phyloP scores from a whole-genome alignment of 495 filamentous ascomycete genomes.

The Neurospora cerealis region DNA sequence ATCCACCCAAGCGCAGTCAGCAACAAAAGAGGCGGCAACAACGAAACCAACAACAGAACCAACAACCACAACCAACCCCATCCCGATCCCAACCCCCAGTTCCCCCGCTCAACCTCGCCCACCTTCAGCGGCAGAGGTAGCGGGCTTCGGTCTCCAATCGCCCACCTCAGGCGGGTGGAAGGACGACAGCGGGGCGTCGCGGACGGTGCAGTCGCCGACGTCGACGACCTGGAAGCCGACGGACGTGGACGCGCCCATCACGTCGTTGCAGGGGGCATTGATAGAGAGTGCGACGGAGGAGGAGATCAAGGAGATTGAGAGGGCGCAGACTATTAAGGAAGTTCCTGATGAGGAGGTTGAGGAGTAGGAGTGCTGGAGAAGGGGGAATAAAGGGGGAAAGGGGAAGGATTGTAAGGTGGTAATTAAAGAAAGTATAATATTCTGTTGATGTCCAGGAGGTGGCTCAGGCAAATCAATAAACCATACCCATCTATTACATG shows the following conservation, averaged over 20 bases:
- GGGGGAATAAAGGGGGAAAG: background rate
- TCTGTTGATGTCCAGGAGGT: background rate
- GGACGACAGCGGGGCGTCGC: constrained; percentile 3
- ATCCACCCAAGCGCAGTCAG: background rate
- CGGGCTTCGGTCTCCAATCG: constrained; percentile 22
- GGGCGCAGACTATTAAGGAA: constrained; percentile 29
- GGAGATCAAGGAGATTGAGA: constrained; percentile 31
- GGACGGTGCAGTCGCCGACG: constrained; percentile 34
- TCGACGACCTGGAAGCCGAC: constrained; percentile 35
- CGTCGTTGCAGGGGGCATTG: constrained; percentile 20
- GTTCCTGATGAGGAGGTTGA: constrained; percentile 16
- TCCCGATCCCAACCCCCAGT: background rate
- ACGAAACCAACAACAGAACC: background rate
- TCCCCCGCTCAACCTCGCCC: background rate
- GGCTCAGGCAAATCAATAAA: background rate
- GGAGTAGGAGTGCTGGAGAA: constrained; percentile 7
- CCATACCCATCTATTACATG: background rate
- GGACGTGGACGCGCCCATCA: constrained; percentile 24
- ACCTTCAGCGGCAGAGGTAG: background rate
- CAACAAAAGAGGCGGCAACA: background rate
- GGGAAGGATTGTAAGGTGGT: background rate
- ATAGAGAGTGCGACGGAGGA: constrained; percentile 20
- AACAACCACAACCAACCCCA: background rate
- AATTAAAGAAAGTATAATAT: background rate
- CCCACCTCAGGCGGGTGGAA: constrained; percentile 29